Conservation (phyloP, 768 basidiomycete genomes). For the Sporobolomyces phaffii region DNA sequence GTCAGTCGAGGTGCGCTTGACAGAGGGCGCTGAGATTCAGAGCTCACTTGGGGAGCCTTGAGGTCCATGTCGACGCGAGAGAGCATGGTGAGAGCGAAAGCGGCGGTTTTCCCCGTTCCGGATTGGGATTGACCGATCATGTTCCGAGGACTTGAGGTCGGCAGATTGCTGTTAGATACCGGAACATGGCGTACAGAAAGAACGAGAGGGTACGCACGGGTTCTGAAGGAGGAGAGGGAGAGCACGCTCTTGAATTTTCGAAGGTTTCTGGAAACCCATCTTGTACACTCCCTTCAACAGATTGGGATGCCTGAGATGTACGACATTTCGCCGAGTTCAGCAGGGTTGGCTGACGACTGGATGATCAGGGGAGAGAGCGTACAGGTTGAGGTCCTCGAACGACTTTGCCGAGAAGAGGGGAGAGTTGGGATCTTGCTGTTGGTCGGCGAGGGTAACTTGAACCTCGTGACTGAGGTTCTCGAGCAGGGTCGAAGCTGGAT, state of each 20-base stretch:
- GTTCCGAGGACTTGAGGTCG: conserved; percentile 63
- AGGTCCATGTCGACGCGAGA: conserved; percentile 80
- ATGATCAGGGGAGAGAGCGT: conserved; percentile 33
- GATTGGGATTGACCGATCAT: conserved; percentile 99
- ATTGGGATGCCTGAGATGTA: conserved; percentile 61
- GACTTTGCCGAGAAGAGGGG: conserved; percentile 87
- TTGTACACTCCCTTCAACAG: conserved; percentile 88
- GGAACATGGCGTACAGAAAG: no score
- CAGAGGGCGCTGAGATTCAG: background rate
- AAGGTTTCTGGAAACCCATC: conserved; percentile 94
- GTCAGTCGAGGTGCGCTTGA: background rate
- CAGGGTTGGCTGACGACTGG: background rate
- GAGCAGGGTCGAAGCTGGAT: conserved; percentile 27
- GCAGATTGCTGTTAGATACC: background rate
- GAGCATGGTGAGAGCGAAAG: conserved; percentile 95
- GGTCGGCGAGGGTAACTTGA: conserved; percentile 91
- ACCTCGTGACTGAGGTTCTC: conserved; percentile 38
- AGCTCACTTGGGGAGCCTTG: conserved; percentile 70
- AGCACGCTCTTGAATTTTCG: conserved; percentile 97
- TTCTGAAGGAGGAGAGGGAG: conserved; percentile 80
- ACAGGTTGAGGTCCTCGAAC: conserved; percentile 95
- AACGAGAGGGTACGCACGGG: conserved; percentile 59
- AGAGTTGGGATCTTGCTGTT: conserved; percentile 92
- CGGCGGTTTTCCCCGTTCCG: conserved; percentile 97
- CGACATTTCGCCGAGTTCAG: background rate